Conservation (phyloP, 192 early-diverging fungal genomes). For the Dissophora globulifera region DNA sequence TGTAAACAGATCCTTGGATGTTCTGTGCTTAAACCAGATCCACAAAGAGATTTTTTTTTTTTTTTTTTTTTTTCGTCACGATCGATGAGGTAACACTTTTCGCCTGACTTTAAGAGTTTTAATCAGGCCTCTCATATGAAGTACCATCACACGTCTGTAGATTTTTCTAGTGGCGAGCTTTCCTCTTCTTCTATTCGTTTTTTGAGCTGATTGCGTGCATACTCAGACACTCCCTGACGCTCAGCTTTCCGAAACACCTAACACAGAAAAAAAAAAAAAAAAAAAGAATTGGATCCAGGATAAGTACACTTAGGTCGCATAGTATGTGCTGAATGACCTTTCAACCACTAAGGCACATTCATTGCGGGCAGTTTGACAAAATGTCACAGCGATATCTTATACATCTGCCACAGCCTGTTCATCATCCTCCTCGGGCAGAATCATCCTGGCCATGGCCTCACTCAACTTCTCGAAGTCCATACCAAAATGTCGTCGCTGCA, state of each 20-base stretch:
- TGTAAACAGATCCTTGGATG: no score
- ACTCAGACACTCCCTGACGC: background rate
- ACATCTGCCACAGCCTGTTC: slow-evolving; percentile 1
- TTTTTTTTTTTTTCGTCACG: no score
- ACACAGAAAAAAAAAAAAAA: no score
- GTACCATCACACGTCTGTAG: no score
- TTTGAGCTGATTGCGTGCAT: slow-evolving; percentile 8
- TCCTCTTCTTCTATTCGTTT: slow-evolving; percentile 16
- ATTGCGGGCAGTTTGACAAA: slow-evolving; percentile 10
- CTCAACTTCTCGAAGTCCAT: slow-evolving; percentile 4
- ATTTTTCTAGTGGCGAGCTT: slow-evolving; percentile 14
- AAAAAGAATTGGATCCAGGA: background rate
- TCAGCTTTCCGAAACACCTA: slow-evolving; percentile 17
- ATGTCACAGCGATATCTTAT: slow-evolving; percentile 1
- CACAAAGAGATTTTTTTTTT: no score
- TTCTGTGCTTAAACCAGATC: no score
- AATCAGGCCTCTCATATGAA: no score
- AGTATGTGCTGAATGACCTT: slow-evolving; percentile 4
- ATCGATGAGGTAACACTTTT: no score
- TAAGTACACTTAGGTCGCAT: slow-evolving; percentile 7
- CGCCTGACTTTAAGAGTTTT: no score
- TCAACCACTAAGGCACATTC: slow-evolving; percentile 13
- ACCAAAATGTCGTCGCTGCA: slow-evolving; percentile 7
- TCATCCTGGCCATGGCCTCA: background rate
- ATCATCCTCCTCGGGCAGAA: slow-evolving; percentile 1